These are phyloP conservation scores for Phytophthora tubulina DNA, from an alignment of 352 stramenopile genomes.

Conservation along the genomic window DNA sequence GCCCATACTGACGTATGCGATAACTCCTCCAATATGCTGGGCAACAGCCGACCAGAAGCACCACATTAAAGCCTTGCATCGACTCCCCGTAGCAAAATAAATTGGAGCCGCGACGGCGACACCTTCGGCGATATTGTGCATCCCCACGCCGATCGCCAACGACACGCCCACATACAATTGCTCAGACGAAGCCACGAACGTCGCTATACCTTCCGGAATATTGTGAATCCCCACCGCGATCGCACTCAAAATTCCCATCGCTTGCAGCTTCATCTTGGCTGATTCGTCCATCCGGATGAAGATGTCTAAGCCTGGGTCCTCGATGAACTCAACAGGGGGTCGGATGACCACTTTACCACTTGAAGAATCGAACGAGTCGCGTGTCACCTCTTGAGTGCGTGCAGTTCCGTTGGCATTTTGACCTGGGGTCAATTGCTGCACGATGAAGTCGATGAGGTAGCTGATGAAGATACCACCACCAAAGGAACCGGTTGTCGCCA, in stretches of 20 bases:
- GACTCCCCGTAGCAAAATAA: constrained; percentile 96
- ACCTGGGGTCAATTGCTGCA: constrained; percentile 49
- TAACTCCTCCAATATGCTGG: constrained; percentile 90
- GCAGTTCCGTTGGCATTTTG: constrained; percentile 45
- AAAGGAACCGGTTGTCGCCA: constrained; percentile 85
- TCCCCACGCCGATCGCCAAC: constrained; percentile 93
- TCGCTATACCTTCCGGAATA: constrained; percentile 96
- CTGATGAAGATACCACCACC: constrained; percentile 77
- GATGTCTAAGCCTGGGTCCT: constrained; percentile 33
- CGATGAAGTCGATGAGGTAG: constrained; percentile 54
- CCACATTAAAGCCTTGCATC: constrained; percentile 93
- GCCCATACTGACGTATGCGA: constrained; percentile 70
- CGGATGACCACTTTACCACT: constrained; percentile 28
- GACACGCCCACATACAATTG: constrained; percentile 89
- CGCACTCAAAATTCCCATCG: constrained; percentile 93
- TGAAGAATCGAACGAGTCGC: constrained; percentile 35
- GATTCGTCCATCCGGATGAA: constrained; percentile 57
- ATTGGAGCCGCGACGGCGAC: constrained; percentile 96
- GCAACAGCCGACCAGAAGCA: constrained; percentile 90
- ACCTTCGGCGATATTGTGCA: constrained; percentile 98
- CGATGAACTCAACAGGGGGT: constrained; percentile 43
- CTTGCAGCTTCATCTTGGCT: constrained; percentile 69
- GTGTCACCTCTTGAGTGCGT: constrained; percentile 35
- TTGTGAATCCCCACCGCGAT: constrained; percentile 97
- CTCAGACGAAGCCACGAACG: constrained; percentile 92